Evolutionary conservation across 164 flowering plant genomes (phyloP).

Genomic region (Macadamia integrifolia): DNA sequence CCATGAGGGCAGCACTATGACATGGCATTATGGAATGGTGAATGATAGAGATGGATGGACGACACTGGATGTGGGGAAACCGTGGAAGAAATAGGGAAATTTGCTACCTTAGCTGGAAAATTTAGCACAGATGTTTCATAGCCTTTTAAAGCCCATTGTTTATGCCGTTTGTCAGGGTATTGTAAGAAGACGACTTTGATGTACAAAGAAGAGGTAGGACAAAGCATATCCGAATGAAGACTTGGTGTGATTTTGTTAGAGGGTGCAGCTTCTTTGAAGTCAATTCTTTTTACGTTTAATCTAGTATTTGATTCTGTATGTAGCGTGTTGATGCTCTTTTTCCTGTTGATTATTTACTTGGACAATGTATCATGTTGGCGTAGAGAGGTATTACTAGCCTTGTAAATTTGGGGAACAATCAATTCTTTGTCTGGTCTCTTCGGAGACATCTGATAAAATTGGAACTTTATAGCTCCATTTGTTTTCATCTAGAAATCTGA

Average conservation of each 20-base stretch:
- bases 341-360: too few relatives aligned
- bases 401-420: too few relatives aligned
- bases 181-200: not conserved
- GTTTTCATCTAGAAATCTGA: too few relatives aligned
- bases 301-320: too few relatives aligned
- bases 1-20: slow-evolving; percentile 56
- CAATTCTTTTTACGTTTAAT: too few relatives aligned
- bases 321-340: too few relatives aligned
- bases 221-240: not conserved
- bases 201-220: not conserved
- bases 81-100: not conserved
- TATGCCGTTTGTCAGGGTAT: not conserved
- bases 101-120: not conserved
- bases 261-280: too few relatives aligned
- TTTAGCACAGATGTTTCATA: slow-evolving; percentile 6
- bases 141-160: slow-evolving; percentile 3
- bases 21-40: not conserved
- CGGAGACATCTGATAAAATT: too few relatives aligned
- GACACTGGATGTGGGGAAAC: slow-evolving; percentile 8
- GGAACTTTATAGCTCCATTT: too few relatives aligned
- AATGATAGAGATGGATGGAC: slow-evolving; percentile 3
- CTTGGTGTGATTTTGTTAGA: not conserved
- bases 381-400: not conserved
- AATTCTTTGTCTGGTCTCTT: too few relatives aligned
- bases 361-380: too few relatives aligned